Conservation (phyloP, 805 yeast genomes). For the Candida ulmi region DNA sequence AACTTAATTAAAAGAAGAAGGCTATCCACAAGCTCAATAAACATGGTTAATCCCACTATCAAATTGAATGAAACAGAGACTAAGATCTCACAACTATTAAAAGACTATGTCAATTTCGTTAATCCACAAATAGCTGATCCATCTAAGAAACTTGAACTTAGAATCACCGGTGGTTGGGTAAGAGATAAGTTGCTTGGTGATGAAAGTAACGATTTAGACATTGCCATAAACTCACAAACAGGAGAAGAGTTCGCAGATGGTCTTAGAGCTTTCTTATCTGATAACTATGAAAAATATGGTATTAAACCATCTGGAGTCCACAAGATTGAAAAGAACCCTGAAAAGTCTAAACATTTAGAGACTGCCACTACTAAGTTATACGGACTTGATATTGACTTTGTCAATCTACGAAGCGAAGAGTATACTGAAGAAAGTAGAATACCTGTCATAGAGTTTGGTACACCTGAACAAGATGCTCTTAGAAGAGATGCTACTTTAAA, state of each 20-base stretch:
- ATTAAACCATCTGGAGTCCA: conserved; percentile 46
- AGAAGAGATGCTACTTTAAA: conserved; percentile 95
- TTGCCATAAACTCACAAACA: conserved; percentile 77
- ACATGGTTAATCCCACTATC: conserved; percentile 18
- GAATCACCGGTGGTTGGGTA: conserved; percentile 99
- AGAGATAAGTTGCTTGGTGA: conserved; percentile 85
- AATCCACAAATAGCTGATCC: conserved; percentile 1
- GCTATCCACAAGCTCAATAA: conserved; percentile 8
- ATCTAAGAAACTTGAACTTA: conserved; percentile 38
- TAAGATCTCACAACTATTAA: conserved; percentile 34
- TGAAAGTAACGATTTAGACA: conserved; percentile 82
- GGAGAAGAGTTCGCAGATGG: conserved; percentile 82
- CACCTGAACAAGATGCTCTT: conserved; percentile 85
- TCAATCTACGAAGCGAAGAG: conserved; percentile 81
- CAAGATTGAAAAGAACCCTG: conserved; percentile 88
- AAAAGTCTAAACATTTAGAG: conserved; percentile 91
- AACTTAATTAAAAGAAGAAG: conserved; percentile 12
- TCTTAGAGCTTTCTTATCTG: conserved; percentile 44
- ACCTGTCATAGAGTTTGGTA: conserved; percentile 81
- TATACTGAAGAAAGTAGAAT: conserved; percentile 81
- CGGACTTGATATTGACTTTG: conserved; percentile 88
- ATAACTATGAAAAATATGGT: conserved; percentile 27
- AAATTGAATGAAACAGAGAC: conserved; percentile 35
- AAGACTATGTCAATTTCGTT: conserved; percentile 28
- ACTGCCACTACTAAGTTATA: conserved; percentile 89